A percentile compares a stretch with the other conserved stretches of the same genome.
These are phyloP conservation scores for Cynanchum wilfordii DNA, from an alignment of 257 asterid genomes.

Conservation along the genomic window DNA sequence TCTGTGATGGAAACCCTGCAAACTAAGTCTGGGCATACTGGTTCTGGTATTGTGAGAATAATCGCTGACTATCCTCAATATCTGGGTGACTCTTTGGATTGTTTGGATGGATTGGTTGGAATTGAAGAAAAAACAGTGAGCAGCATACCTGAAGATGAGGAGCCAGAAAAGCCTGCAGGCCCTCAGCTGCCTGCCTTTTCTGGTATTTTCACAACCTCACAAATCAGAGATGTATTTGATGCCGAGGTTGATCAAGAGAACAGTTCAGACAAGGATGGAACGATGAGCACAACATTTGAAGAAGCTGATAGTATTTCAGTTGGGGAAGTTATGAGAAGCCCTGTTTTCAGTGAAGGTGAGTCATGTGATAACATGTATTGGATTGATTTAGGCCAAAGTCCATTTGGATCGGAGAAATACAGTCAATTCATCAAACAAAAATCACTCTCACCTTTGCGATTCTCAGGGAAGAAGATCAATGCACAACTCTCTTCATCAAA, in stretches of 20 bases:
- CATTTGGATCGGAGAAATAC: constrained; percentile 21
- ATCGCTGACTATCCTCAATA: constrained; percentile 25
- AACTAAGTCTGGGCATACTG: constrained; percentile 22
- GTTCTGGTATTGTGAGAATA: constrained; percentile 31
- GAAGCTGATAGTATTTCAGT: constrained; percentile 26
- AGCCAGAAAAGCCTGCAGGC: constrained; percentile 15
- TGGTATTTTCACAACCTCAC: constrained; percentile 24
- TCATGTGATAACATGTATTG: constrained; percentile 30
- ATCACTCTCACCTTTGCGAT: constrained; percentile 20
- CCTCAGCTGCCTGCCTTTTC: constrained; percentile 25
- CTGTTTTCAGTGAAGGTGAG: constrained; percentile 26
- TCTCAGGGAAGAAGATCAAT: constrained; percentile 8
- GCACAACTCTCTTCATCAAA: constrained; percentile 8
- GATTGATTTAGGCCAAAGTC: constrained; percentile 33
- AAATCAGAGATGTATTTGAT: constrained; percentile 30
- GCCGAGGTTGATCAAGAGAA: constrained; percentile 23
- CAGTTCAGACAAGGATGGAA: constrained; percentile 25
- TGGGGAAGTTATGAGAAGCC: constrained; percentile 32
- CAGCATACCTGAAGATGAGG: constrained; percentile 2
- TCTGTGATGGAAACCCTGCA: constrained; percentile 31
- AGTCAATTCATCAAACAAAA: constrained; percentile 19
- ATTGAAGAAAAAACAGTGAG: constrained; percentile 9
- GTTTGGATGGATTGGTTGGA: constrained; percentile 19
- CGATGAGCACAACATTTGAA: constrained; percentile 19
- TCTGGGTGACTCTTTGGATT: constrained; percentile 23